phyloP scores from a whole-genome alignment of 2,329 filamentous ascomycete genomes.

The Colletotrichum cordylinicola region DNA sequence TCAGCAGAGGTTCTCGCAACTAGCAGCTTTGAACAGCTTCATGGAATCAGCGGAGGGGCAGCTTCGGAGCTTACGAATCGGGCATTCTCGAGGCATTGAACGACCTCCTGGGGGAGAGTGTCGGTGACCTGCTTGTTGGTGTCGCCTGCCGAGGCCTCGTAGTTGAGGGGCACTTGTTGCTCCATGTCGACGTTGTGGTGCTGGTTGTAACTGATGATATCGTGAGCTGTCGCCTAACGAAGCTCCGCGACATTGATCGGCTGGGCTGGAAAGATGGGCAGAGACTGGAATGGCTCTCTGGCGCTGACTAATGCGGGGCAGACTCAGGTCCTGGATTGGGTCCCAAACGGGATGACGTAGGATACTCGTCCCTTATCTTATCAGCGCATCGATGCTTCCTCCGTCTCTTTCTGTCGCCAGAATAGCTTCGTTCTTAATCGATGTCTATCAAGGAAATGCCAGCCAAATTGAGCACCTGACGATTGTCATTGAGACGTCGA shows the following conservation, averaged over 20 bases:
- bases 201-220: conserved; percentile 8
- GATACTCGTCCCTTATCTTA: conserved; percentile 4
- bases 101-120: conserved; percentile 81
- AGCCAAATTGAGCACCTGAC: background rate
- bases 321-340: background rate
- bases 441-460: background rate
- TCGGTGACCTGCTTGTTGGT: conserved; percentile 74
- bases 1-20: background rate
- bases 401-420: background rate
- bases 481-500: background rate
- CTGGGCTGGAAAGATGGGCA: conserved; percentile 4
- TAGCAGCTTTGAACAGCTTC: background rate
- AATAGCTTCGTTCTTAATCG: background rate
- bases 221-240: background rate
- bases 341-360: conserved; percentile 7
- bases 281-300: background rate
- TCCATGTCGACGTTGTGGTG: conserved; percentile 52
- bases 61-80: conserved; percentile 73
- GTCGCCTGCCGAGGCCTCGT: conserved; percentile 76
- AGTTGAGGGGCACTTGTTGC: conserved; percentile 74
- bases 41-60: background rate
- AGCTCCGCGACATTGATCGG: conserved; percentile 2
- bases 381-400: background rate
- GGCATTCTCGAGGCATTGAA: conserved; percentile 91
- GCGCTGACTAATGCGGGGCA: conserved; percentile 22